Percentiles rank a stretch among this genome's conserved stretches.
These are phyloP conservation scores for Graphilbum fragrans DNA, from an alignment of 2,329 filamentous ascomycete genomes.

Conservation along the genomic window DNA sequence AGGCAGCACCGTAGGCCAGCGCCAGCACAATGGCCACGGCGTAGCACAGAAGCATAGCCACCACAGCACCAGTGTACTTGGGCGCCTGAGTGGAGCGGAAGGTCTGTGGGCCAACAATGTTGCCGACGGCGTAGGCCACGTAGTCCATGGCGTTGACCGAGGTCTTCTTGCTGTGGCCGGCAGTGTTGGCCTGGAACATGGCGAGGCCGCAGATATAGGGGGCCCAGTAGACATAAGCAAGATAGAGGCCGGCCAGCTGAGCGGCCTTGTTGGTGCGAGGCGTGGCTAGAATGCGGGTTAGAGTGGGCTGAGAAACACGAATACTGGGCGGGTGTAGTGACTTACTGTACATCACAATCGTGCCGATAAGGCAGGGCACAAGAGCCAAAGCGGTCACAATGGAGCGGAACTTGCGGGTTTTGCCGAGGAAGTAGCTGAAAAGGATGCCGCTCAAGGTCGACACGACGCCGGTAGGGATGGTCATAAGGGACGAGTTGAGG, in stretches of 20 bases:
- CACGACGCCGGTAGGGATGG: conserved; percentile 9
- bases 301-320: no score
- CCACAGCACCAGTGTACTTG: conserved; percentile 38
- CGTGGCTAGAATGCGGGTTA: not conserved
- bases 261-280: not conserved
- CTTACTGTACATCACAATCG: conserved; percentile 19
- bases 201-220: conserved; percentile 5
- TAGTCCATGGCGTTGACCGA: conserved; percentile 1
- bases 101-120: conserved; percentile 43
- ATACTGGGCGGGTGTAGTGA: no score
- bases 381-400: conserved; percentile 18
- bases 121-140: conserved; percentile 28
- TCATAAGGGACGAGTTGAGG: conserved; percentile 6
- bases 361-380: conserved; percentile 20
- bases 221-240: not conserved
- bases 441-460: conserved; percentile 10
- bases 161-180: conserved; percentile 5
- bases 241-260: not conserved
- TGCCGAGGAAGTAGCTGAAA: conserved; percentile 9
- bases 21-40: conserved; percentile 28
- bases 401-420: conserved; percentile 8
- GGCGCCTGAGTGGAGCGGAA: conserved; percentile 40
- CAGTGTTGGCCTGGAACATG: conserved; percentile 5
- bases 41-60: conserved; percentile 39
- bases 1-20: conserved; percentile 33